Percentiles rank a stretch among this genome's conserved stretches.
Conservation (phyloP, 331 rosid genomes). For the Quercus lobata region DNA sequence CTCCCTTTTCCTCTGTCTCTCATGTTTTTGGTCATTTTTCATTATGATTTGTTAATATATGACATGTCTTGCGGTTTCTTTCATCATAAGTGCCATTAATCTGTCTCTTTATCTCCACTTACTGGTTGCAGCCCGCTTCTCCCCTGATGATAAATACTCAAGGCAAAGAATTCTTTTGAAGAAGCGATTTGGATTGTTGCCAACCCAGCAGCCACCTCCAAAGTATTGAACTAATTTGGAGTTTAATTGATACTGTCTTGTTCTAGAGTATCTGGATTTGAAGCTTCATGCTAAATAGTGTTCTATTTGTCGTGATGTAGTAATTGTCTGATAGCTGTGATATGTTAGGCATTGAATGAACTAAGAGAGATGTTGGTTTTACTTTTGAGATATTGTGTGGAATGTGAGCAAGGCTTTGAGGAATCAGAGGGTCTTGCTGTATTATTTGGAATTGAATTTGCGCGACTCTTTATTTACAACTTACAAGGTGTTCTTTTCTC, state of each 20-base stretch:
- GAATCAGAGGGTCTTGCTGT: too few species aligned
- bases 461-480: too few species aligned
- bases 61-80: not conserved
- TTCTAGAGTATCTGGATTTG: not conserved
- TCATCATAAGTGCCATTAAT: not conserved
- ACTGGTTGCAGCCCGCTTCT: constrained; percentile 75
- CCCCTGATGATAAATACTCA: constrained; percentile 84
- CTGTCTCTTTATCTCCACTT: constrained; percentile 7
- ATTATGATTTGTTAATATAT: not conserved
- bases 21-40: too few species aligned
- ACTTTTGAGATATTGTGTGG: too few species aligned
- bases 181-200: constrained; percentile 89
- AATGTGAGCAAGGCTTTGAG: too few species aligned
- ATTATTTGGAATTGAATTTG: too few species aligned
- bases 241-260: not conserved
- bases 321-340: not conserved
- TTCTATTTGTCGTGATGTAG: not conserved
- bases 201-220: constrained; percentile 73
- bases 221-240: constrained; percentile 43
- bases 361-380: too few species aligned
- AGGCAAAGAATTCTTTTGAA: constrained; percentile 77
- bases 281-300: not conserved
- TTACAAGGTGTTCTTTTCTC: too few species aligned
- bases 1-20: too few species aligned
- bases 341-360: not conserved